Conservation (phyloP, 345 rosid genomes). For the Eucalyptus decipiens region DNA sequence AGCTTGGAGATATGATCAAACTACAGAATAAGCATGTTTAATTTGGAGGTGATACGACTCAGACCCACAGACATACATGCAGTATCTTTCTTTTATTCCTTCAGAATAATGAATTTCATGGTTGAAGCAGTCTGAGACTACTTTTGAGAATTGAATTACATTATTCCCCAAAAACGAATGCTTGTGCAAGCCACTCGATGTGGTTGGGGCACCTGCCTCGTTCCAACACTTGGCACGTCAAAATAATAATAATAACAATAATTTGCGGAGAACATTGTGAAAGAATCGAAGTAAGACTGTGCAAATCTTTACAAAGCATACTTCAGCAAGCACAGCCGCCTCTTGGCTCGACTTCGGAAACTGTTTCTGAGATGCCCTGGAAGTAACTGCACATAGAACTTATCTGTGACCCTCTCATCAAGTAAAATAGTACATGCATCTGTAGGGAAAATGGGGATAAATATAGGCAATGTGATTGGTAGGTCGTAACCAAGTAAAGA, state of each 20-base stretch:
- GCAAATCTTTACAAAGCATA: background rate
- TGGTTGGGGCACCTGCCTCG: background rate
- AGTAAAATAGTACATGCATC: background rate
- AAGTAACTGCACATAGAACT: constrained; percentile 29
- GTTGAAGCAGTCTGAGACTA: background rate
- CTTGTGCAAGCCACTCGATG: background rate
- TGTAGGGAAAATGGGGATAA: background rate
- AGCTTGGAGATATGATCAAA: background rate
- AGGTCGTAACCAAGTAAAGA: background rate
- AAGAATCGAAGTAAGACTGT: background rate
- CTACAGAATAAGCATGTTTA: background rate
- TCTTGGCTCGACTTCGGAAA: constrained; percentile 45
- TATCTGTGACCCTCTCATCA: background rate
- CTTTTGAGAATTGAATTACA: background rate
- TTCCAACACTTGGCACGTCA: background rate
- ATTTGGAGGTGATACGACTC: background rate
- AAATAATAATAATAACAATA: background rate
- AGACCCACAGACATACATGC: background rate
- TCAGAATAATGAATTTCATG: background rate
- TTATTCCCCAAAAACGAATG: background rate
- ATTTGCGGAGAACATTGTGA: background rate
- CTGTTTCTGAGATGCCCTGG: constrained; percentile 37
- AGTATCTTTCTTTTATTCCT: background rate
- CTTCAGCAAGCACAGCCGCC: constrained; percentile 68
- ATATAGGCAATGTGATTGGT: background rate